Evolutionary conservation across 148 eudicot species (phyloP), one percentile per base, ranked within the genome.

Genomic region (Dysphania ambrosioides): DNA sequence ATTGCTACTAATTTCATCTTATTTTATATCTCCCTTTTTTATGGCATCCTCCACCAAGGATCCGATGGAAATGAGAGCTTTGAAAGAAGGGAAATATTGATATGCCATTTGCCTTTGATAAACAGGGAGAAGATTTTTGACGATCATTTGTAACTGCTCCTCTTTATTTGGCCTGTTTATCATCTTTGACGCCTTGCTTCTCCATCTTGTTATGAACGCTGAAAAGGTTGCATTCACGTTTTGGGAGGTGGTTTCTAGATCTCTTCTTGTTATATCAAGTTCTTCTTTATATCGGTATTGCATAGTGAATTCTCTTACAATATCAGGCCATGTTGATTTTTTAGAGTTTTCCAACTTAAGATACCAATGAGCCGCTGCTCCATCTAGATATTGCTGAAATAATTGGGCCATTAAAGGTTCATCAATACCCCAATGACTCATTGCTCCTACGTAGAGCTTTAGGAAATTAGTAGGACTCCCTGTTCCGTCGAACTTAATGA

Each of bases 341-440:
- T 55, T 71, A 0, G 44, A 21, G 5, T 71, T 71, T 4, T 55
- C 42, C 2, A 34, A 12, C 1, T 42, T 24, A 0, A 71, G 5
- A 1, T 55, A 56, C 74, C 47, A 55, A 11, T 71, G 16, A 1
- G 47, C 4, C 0, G 47, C 47, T 0, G n/a, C 47, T 3, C 47
- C 73, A 0, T 32, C 44, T 3, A 71, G 30, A 11, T 71, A 71
- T 10, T 53, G 63, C 11, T 71, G 73, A 32, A 71, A 71, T 10
- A 32, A 12, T 56, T 55, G 47, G 11, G 63, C 63, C 41, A 55
- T 10, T 30, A 71, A 1, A 5, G 57, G 16, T 7, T 71, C 44
- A 4, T 5, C 26, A 2, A 71, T 7, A 11, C 44, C 62, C 21
- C 29, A 32, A 0, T 44, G 62, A 3, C 44, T 53, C 63, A 71